phyloP scores from a whole-genome alignment of 2,329 filamentous ascomycete genomes.

The Rhinocladiella similis region DNA sequence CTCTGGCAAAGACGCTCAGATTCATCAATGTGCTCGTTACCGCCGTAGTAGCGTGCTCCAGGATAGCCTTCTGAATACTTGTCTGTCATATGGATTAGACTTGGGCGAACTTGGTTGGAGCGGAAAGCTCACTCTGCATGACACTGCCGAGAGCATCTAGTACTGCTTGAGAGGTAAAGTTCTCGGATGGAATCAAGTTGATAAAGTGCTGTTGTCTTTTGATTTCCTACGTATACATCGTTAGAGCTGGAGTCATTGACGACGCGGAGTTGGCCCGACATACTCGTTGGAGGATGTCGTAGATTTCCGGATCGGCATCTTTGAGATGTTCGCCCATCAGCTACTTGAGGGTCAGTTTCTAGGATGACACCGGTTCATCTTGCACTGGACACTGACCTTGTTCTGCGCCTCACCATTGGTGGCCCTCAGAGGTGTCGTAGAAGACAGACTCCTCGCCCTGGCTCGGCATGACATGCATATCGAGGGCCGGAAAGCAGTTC shows the following conservation, averaged over 20 bases:
- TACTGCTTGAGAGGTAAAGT: constrained; percentile 97
- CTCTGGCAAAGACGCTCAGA: constrained; percentile 94
- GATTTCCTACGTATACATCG: constrained; percentile 19
- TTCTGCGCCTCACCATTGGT: constrained; percentile 15
- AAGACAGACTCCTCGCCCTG: constrained; percentile 10
- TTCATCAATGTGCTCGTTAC: constrained; percentile 97
- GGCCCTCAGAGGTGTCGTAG: constrained; percentile 13
- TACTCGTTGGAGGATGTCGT: constrained; percentile 88
- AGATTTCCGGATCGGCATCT: constrained; percentile 83
- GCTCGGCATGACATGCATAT: constrained; percentile 21
- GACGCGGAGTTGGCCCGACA: constrained; percentile 21
- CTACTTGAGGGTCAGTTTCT: constrained; percentile 49
- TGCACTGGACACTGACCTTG: constrained; percentile 11
- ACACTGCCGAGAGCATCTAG: constrained; percentile 94
- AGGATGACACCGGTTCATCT: neutral
- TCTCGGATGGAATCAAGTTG: constrained; percentile 97
- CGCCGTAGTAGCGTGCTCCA: constrained; percentile 97
- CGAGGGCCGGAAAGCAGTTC: constrained; percentile 12
- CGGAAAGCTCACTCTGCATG: constrained; percentile 65
- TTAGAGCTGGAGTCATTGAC: constrained; percentile 5
- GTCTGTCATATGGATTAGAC: constrained; percentile 46
- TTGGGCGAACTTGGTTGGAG: neutral
- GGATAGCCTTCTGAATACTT: constrained; percentile 99
- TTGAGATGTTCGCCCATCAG: constrained; percentile 76
- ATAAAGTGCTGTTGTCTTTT: constrained; percentile 97